Percentiles rank a stretch among this genome's conserved stretches.
Conservation (phyloP, 352 stramenopile genomes). For the Globisporangium middletonii region DNA sequence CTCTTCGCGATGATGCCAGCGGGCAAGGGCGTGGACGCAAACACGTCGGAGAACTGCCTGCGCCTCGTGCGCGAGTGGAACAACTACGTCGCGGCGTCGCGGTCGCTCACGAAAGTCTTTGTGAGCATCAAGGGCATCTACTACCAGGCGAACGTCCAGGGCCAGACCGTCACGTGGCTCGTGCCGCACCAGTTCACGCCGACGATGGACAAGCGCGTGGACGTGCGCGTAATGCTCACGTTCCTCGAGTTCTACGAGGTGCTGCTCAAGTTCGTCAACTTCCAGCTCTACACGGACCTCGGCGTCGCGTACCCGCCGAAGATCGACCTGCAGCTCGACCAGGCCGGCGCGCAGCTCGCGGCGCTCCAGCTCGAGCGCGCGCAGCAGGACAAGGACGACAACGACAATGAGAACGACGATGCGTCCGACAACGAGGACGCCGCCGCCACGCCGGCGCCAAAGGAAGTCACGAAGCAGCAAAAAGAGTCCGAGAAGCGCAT, state of each 20-base stretch:
- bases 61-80: slow-evolving; percentile 94
- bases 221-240: slow-evolving; percentile 98
- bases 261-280: slow-evolving; percentile 98
- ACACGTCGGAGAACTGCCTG: slow-evolving; percentile 88
- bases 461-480: slow-evolving; percentile 54
- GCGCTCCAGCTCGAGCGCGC: slow-evolving; percentile 63
- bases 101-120: slow-evolving; percentile 96
- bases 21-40: slow-evolving; percentile 81
- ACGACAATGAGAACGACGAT: slow-evolving; percentile 24
- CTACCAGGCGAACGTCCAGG: slow-evolving; percentile 94
- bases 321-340: slow-evolving; percentile 82
- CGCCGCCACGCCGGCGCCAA: neutral
- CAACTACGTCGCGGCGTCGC: slow-evolving; percentile 91
- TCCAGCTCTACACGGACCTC: slow-evolving; percentile 95
- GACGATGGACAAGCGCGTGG: slow-evolving; percentile 95
- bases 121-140: slow-evolving; percentile 99
- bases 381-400: slow-evolving; percentile 21
- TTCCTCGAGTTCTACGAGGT: slow-evolving; percentile 99
- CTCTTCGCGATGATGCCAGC: slow-evolving; percentile 96
- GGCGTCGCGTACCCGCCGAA: slow-evolving; percentile 94
- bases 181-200: slow-evolving; percentile 98
- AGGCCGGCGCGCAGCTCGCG: slow-evolving; percentile 62
- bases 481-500: slow-evolving; percentile 87
- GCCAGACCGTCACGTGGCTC: slow-evolving; percentile 96
- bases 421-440: slow-evolving; percentile 22